Conservation (phyloP, 257 asterid genomes). For the Rauvolfia tetraphylla region DNA sequence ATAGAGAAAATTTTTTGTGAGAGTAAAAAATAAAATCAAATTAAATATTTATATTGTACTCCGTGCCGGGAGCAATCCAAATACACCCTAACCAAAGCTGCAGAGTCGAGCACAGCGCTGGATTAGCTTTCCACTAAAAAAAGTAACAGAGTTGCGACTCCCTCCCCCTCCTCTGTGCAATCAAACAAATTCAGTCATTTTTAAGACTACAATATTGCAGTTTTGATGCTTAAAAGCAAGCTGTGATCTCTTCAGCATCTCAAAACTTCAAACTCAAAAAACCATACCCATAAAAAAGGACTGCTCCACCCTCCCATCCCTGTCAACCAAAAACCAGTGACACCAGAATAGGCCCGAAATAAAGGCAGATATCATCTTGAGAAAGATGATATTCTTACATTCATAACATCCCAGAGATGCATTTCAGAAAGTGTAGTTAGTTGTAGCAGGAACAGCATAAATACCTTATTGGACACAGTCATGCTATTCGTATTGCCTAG, state of each 20-base stretch:
- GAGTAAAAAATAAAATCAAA: no score
- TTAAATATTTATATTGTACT: no score
- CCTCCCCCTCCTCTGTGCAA: neutral
- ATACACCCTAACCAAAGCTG: no score
- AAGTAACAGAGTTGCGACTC: neutral
- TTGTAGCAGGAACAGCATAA: neutral
- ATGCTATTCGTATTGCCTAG: neutral
- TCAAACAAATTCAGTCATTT: neutral
- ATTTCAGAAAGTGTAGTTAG: neutral
- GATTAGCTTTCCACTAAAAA: no score
- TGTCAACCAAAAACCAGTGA: neutral
- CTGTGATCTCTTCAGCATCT: neutral
- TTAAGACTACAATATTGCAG: neutral
- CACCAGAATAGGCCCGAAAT: neutral
- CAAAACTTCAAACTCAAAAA: neutral
- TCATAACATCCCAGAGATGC: neutral
- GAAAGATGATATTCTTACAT: neutral
- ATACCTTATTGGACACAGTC: neutral
- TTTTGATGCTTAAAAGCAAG: neutral
- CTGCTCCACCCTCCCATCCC: neutral
- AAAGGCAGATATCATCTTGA: neutral
- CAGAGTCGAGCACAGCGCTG: no score
- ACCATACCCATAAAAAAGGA: neutral
- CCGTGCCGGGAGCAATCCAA: no score
- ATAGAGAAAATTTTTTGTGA: no score